Percentiles rank a stretch among this genome's conserved stretches.
phyloP scores from a whole-genome alignment of 192 early-diverging fungal species.

The Pilaira anomala region DNA sequence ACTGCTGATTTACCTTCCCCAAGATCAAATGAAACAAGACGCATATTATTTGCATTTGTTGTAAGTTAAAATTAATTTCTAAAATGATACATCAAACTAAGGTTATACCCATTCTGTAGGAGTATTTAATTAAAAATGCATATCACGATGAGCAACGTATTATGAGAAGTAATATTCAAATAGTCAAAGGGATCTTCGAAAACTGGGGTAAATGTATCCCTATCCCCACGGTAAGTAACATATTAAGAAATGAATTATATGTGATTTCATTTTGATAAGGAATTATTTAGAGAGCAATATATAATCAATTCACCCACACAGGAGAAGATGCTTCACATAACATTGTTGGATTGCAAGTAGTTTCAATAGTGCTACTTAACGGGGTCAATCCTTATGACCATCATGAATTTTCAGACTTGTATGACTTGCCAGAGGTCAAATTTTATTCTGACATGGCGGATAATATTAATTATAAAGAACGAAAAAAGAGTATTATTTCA shows the following conservation, averaged over 20 bases:
- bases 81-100: background rate
- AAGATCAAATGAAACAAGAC: conserved; percentile 36
- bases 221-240: conserved; percentile 58
- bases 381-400: conserved; percentile 44
- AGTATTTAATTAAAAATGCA: conserved; percentile 45
- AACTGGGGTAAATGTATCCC: conserved; percentile 56
- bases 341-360: conserved; percentile 57
- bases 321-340: conserved; percentile 43
- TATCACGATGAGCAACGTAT: conserved; percentile 35
- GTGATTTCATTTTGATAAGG: background rate
- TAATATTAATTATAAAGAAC: conserved; percentile 36
- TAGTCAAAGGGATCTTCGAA: conserved; percentile 62
- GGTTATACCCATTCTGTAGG: conserved; percentile 20
- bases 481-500: conserved; percentile 14
- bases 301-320: conserved; percentile 39
- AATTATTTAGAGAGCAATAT: conserved; percentile 41
- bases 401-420: conserved; percentile 39
- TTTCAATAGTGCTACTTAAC: conserved; percentile 55
- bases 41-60: conserved; percentile 43
- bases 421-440: conserved; percentile 32
- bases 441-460: conserved; percentile 45
- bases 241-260: background rate
- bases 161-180: conserved; percentile 52
- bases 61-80: conserved; percentile 25
- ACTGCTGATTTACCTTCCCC: conserved; percentile 24